Conservation (phyloP, 805 yeast genomes). For the Cyberlindnera suaveolens region DNA sequence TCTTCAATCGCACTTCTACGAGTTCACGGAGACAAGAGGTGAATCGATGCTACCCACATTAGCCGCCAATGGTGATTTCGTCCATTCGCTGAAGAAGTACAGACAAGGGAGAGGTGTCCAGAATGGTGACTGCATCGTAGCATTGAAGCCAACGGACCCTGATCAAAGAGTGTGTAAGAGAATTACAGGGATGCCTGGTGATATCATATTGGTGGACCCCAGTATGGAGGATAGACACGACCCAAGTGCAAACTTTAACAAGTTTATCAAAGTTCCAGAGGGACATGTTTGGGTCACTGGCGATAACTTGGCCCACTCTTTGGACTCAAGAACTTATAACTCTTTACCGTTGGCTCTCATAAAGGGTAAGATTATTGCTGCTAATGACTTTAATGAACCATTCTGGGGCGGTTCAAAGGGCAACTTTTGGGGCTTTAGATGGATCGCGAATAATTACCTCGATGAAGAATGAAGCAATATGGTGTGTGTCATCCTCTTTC, state of each 20-base stretch:
- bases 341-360: conserved; percentile 86
- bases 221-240: conserved; percentile 32
- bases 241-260: conserved; percentile 26
- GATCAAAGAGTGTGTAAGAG: conserved; percentile 84
- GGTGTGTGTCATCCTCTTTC: background rate
- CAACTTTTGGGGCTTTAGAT: conserved; percentile 47
- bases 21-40: conserved; percentile 78
- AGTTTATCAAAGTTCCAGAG: conserved; percentile 72
- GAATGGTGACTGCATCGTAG: conserved; percentile 85
- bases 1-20: conserved; percentile 58
- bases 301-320: conserved; percentile 79
- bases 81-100: conserved; percentile 62
- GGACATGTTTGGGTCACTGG: conserved; percentile 99
- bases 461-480: conserved; percentile 23
- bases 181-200: conserved; percentile 96
- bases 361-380: conserved; percentile 81
- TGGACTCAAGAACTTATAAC: conserved; percentile 86
- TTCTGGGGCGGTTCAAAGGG: conserved; percentile 29
- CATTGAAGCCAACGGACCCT: conserved; percentile 86
- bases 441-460: conserved; percentile 45
- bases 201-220: conserved; percentile 76
- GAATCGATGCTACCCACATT: conserved; percentile 95
- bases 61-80: conserved; percentile 67
- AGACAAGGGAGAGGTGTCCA: conserved; percentile 57
- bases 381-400: conserved; percentile 48